Evolutionary conservation across 192 early-diverging fungal genomes (phyloP).

Genomic region (Coemansia reversa): DNA sequence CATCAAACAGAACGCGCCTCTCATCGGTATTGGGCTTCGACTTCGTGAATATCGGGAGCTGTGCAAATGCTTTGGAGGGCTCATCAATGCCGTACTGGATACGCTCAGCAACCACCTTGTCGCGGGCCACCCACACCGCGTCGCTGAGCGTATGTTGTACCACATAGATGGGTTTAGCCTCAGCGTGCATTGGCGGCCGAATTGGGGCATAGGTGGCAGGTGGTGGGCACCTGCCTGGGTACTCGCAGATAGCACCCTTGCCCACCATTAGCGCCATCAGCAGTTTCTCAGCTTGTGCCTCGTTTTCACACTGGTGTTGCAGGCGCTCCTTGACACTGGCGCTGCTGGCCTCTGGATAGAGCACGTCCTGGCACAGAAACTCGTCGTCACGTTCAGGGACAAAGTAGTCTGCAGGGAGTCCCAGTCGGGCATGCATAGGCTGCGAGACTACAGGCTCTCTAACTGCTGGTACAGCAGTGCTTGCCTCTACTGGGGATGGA

Average conservation of each 20-base stretch:
- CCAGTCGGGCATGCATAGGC: too few species aligned
- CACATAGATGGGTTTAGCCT: background rate
- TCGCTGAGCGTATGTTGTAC: constrained; percentile 17
- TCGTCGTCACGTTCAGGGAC: too few species aligned
- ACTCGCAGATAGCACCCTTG: constrained; percentile 6
- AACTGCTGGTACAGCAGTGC: too few species aligned
- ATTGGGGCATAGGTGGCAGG: constrained; percentile 21
- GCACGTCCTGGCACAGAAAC: too few species aligned
- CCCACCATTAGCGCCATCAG: constrained; percentile 3
- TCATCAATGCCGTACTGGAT: constrained; percentile 36
- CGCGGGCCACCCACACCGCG: constrained; percentile 1
- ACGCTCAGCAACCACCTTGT: too few species aligned
- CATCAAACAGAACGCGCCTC: constrained; percentile 21
- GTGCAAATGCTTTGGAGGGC: background rate
- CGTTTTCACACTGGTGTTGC: background rate
- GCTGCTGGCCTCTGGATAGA: background rate
- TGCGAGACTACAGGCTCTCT: too few species aligned
- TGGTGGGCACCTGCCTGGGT: constrained; percentile 21
- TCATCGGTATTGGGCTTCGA: constrained; percentile 17
- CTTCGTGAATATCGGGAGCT: constrained; percentile 14
- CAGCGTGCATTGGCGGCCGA: constrained; percentile 8
- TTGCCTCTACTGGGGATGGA: too few species aligned
- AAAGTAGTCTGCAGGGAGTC: too few species aligned
- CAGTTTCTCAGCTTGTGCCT: background rate
- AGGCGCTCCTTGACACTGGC: background rate